These are phyloP conservation scores for Emericellopsis cladophorae DNA, from an alignment of 2,329 filamentous ascomycete genomes.

Conservation along the genomic window DNA sequence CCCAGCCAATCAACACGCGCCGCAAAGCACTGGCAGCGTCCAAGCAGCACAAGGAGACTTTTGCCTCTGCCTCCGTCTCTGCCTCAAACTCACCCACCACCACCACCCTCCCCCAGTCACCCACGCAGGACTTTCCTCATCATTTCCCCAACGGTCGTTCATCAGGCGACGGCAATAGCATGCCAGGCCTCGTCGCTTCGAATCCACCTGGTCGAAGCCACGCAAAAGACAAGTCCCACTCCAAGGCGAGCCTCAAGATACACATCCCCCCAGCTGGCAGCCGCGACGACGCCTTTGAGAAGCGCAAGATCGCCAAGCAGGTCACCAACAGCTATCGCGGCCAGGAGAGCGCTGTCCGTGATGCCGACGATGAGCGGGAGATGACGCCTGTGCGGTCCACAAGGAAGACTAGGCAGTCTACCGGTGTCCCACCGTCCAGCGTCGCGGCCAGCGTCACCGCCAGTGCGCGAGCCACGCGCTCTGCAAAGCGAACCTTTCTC, in stretches of 20 bases:
- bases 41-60: constrained; percentile 20
- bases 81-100: constrained; percentile 3
- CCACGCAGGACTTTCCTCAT: background rate
- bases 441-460: constrained; percentile 3
- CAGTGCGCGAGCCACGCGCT: constrained; percentile 31
- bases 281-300: constrained; percentile 17
- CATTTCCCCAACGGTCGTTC: no score
- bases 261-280: constrained; percentile 11
- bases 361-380: constrained; percentile 10
- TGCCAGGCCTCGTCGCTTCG: constrained; percentile 22
- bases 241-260: constrained; percentile 14
- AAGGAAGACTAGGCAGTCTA: constrained; percentile 22
- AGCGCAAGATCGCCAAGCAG: constrained; percentile 20
- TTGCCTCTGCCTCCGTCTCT: constrained; percentile 22
- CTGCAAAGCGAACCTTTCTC: constrained; percentile 37
- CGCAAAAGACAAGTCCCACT: constrained; percentile 8
- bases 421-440: constrained; percentile 10
- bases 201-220: constrained; percentile 4
- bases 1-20: constrained; percentile 25
- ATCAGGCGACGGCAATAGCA: constrained; percentile 16
- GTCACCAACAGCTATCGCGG: constrained; percentile 22
- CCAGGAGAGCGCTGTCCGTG: constrained; percentile 25
- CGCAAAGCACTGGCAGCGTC: constrained; percentile 24
- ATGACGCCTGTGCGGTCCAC: constrained; percentile 16
- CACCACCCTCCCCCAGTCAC: background rate